Conservation (phyloP, 805 yeast species). For the Gaillardinia entomophila region DNA sequence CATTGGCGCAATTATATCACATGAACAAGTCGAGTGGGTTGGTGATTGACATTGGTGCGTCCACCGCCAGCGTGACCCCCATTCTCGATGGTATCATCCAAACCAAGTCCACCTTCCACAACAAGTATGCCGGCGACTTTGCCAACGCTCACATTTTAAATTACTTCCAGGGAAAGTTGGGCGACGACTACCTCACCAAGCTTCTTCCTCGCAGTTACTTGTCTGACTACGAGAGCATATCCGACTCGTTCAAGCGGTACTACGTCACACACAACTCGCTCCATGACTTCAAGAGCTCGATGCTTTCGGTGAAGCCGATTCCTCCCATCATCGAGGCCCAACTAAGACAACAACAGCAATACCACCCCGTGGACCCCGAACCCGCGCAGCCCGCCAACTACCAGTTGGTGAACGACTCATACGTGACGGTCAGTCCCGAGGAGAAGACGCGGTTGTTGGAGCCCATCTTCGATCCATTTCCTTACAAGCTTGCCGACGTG, state of each 20-base stretch:
- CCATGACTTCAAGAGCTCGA: conserved; percentile 28
- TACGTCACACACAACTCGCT: conserved; percentile 29
- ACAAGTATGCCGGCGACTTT: conserved; percentile 82
- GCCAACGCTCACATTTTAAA: conserved; percentile 58
- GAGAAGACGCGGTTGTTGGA: conserved; percentile 57
- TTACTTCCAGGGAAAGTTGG: conserved; percentile 29
- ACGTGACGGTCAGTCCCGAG: conserved; percentile 21
- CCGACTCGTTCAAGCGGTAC: conserved; percentile 31
- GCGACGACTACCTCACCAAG: conserved; percentile 21
- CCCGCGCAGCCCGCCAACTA: conserved; percentile 10
- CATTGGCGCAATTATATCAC: conserved; percentile 74
- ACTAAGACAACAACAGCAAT: not conserved
- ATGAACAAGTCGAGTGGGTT: conserved; percentile 72
- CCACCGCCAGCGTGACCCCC: conserved; percentile 68
- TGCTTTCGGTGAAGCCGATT: not conserved
- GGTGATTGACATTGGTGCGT: conserved; percentile 75
- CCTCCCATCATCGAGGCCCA: not conserved
- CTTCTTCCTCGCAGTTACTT: conserved; percentile 26
- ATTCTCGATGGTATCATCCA: conserved; percentile 69
- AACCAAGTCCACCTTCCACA: conserved; percentile 56
- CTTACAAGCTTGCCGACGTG: conserved; percentile 38
- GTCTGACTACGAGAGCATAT: conserved; percentile 13
- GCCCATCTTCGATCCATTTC: conserved; percentile 63
- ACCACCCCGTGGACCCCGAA: conserved; percentile 3
- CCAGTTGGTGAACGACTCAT: conserved; percentile 32